A percentile compares a stretch with the other conserved stretches of the same genome.
These are phyloP conservation scores for Kondoa subrosea DNA, from an alignment of 768 basidiomycete genomes.

Conservation along the genomic window DNA sequence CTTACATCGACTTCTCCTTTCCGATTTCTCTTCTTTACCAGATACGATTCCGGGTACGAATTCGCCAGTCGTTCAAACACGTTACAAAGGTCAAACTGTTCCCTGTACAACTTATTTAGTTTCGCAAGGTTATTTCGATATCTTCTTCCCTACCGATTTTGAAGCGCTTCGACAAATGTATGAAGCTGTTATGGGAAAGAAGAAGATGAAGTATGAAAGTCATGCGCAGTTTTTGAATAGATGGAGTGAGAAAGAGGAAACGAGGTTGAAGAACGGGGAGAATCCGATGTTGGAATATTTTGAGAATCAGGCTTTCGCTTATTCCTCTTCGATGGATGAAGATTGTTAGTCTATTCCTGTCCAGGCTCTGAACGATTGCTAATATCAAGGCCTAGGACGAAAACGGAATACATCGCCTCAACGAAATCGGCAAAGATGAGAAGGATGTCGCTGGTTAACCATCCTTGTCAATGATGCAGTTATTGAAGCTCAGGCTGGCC, in stretches of 20 bases:
- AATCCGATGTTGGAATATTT: constrained; percentile 28
- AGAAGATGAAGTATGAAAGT: constrained; percentile 60
- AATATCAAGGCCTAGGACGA: no score
- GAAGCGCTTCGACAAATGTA: constrained; percentile 73
- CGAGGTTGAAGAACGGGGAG: constrained; percentile 32
- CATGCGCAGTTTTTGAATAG: constrained; percentile 78
- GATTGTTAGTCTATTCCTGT: no score
- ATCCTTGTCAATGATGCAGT: not conserved
- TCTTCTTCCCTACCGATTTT: constrained; percentile 93
- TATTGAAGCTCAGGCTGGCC: not conserved
- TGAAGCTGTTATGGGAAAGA: constrained; percentile 39
- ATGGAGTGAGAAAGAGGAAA: constrained; percentile 58
- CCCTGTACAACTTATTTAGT: constrained; percentile 82
- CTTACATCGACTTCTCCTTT: constrained; percentile 76
- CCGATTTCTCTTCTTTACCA: constrained; percentile 77
- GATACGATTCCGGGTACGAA: constrained; percentile 61
- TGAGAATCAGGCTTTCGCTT: constrained; percentile 23
- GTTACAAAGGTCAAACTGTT: constrained; percentile 51
- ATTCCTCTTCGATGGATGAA: not conserved
- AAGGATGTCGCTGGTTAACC: not conserved
- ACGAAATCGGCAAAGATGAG: not conserved
- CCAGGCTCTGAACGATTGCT: no score
- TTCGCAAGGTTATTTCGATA: constrained; percentile 90
- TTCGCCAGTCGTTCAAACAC: constrained; percentile 90
- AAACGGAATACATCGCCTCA: not conserved